Evolutionary conservation across 164 flowering plant species (phyloP), one percentile per base, ranked within the genome.

Genomic region (Brasenia schreberi): DNA sequence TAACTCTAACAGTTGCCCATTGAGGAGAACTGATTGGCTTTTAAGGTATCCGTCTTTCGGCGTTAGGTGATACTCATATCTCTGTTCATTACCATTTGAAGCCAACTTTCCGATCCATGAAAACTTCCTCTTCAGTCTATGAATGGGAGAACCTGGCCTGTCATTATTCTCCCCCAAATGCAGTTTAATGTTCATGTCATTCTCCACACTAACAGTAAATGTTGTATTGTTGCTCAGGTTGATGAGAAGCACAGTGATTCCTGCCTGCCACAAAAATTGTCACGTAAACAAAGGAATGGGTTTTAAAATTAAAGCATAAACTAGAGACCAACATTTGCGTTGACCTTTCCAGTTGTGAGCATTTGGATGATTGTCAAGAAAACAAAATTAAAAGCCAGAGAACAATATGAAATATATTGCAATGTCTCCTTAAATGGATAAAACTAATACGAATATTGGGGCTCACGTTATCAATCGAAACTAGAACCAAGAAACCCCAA

Each of bases 241-340:
- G 79, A 91, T 88, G 67, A 94, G 74, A 27, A 94, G 86, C 43
- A 91, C 33, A 16, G 96, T 86, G 67, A 89, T 67, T 19, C 96
- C 96, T 0, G 71, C 74, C 98, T 93, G 90, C 43, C 63, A 61
- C 10, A n/a, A n/a, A 61, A 61, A 61, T 10, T 18, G 33, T 18
- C 39, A 49, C 12, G 16, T 14, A 14, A 69, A 74, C 16, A 62
- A 71, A 69, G 66, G 5, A 52, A 49, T 11, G 65, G 6, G 17
- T 19, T 14, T 43, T 19, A 42, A 18, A 61, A 5, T 2, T 4
- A 9, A 33, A 63, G 27, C 9, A 39, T 19, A 60, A 11, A 7
- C 6, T n/a, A 60, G n/a, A 60, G 19, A 60, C 5, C 62, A 5
- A n/a, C 23, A 60, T n/a, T 60, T 7, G 39, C 39, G 39, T 33